Conservation (phyloP, 768 basidiomycete genomes). For the Tylopilus sp. region DNA sequence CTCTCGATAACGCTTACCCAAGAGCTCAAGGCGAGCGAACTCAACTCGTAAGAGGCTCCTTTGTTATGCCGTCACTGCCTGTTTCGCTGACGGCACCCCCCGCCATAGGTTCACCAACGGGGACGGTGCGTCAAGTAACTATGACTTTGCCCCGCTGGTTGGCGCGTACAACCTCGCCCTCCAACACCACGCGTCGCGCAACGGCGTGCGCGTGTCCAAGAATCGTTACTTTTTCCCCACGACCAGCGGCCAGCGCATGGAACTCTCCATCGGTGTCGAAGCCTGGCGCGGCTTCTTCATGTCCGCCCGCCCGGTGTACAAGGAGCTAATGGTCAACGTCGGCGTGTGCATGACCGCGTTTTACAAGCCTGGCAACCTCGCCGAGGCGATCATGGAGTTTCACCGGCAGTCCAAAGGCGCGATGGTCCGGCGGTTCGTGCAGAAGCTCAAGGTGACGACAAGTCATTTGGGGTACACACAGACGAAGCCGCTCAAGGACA, state of each 20-base stretch:
- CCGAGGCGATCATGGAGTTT: slow-evolving; percentile 53
- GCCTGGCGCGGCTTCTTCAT: slow-evolving; percentile 50
- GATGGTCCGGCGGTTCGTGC: slow-evolving; percentile 46
- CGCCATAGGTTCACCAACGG: slow-evolving; percentile 42
- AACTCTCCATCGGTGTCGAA: slow-evolving; percentile 38
- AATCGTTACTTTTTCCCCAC: slow-evolving; percentile 52
- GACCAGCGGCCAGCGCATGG: slow-evolving; percentile 10
- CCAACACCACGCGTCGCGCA: slow-evolving; percentile 39
- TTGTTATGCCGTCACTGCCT: too few species aligned
- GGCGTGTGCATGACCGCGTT: slow-evolving; percentile 55
- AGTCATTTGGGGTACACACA: slow-evolving; percentile 51
- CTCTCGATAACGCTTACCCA: slow-evolving; percentile 33
- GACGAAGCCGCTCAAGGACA: slow-evolving; percentile 44
- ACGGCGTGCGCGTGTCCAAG: slow-evolving; percentile 45
- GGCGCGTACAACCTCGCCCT: slow-evolving; percentile 48
- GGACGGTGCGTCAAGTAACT: slow-evolving; percentile 32
- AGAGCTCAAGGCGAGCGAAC: slow-evolving; percentile 28
- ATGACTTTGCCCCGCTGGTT: slow-evolving; percentile 41
- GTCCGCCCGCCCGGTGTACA: slow-evolving; percentile 47
- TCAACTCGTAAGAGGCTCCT: slow-evolving; percentile 36
- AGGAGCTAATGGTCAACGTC: slow-evolving; percentile 51
- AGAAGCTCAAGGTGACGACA: slow-evolving; percentile 56
- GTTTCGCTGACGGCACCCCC: not conserved
- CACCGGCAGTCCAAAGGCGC: slow-evolving; percentile 36
- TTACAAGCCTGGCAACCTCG: slow-evolving; percentile 59